These are phyloP conservation scores for Fragilariopsis cylindrus DNA, from an alignment of 108 stramenopile species.

Conservation along the genomic window DNA sequence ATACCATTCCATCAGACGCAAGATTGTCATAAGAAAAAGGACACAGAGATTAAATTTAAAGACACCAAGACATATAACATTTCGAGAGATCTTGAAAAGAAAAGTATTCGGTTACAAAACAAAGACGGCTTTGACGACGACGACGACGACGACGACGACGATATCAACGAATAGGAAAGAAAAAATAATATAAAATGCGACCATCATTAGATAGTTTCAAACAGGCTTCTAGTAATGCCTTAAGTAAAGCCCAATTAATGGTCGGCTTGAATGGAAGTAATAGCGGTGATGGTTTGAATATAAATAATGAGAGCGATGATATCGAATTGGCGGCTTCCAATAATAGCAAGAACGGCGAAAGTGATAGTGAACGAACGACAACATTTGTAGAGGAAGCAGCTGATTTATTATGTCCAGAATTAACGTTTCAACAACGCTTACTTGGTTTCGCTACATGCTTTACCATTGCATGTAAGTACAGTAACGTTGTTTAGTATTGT, in stretches of 20 bases:
- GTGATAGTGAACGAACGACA: conserved; percentile 29
- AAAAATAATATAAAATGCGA: conserved; percentile 4
- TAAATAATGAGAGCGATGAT: conserved; percentile 3
- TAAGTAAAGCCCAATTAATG: conserved; percentile 39
- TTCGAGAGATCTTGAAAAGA: too few species aligned
- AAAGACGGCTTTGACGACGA: too few species aligned
- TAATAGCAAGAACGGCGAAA: background rate
- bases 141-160: too few species aligned
- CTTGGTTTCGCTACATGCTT: conserved; percentile 75
- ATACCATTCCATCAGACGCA: too few species aligned
- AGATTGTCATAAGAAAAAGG: too few species aligned
- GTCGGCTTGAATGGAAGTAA: conserved; percentile 30
- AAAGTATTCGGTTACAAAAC: too few species aligned
- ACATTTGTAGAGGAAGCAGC: conserved; percentile 60
- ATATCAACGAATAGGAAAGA: background rate
- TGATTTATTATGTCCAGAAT: conserved; percentile 68
- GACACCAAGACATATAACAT: too few species aligned
- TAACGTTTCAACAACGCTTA: conserved; percentile 79
- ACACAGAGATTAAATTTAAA: too few species aligned
- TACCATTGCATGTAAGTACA: conserved; percentile 63
- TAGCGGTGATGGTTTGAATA: background rate
- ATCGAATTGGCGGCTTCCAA: conserved; percentile 6
- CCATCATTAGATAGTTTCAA: conserved; percentile 41
- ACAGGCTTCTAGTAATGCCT: conserved; percentile 27
- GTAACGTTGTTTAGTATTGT: background rate